Conservation (phyloP, 2,329 filamentous ascomycete genomes). For the Colletotrichum cereale region DNA sequence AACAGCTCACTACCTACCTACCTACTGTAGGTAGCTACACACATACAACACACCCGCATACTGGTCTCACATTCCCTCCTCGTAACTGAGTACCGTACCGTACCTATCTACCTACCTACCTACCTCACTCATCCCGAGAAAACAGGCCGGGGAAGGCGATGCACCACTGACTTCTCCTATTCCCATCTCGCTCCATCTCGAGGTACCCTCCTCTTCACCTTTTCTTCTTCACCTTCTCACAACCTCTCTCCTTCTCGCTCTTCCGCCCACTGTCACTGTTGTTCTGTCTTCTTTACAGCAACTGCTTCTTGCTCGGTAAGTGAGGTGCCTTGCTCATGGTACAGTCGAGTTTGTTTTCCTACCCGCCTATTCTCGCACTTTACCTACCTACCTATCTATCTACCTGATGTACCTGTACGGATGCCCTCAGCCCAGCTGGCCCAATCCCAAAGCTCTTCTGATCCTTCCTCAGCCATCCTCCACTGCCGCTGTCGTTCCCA, state of each 20-base stretch:
- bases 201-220: background rate
- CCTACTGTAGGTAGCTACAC: background rate
- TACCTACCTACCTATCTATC: conserved; percentile 12
- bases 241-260: background rate
- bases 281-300: conserved; percentile 9
- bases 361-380: background rate
- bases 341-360: background rate
- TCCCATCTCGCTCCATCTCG: conserved; percentile 7
- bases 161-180: conserved; percentile 38
- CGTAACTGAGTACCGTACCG: background rate
- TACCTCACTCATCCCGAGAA: conserved; percentile 8
- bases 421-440: conserved; percentile 29
- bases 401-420: background rate
- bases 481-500: conserved; percentile 24
- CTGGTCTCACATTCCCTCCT: conserved; percentile 10
- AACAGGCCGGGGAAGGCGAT: conserved; percentile 15
- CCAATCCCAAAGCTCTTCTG: conserved; percentile 37
- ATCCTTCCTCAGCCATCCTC: conserved; percentile 39
- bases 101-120: too few relatives aligned
- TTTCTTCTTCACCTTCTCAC: background rate
- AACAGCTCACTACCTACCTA: background rate
- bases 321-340: background rate
- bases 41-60: background rate
- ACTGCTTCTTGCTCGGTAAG: background rate
- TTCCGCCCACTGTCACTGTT: background rate